These are phyloP conservation scores for Butyriboletus loyo DNA, from an alignment of 768 basidiomycete species.

Conservation along the genomic window DNA sequence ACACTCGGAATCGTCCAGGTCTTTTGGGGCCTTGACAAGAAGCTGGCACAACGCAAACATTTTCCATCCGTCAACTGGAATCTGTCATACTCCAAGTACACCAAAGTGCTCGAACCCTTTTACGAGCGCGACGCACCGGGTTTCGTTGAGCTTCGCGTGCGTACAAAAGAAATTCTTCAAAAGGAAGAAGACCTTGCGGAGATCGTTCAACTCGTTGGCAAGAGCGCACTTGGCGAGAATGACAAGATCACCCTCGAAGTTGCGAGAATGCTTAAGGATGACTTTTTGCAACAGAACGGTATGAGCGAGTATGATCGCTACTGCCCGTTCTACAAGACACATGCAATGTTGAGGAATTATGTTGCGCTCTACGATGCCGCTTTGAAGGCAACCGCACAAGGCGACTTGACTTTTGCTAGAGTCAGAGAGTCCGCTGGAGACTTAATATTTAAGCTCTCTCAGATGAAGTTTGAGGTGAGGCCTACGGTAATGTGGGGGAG, in stretches of 20 bases:
- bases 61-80: conserved; percentile 99
- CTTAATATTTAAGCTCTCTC: conserved; percentile 94
- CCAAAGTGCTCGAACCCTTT: conserved; percentile 87
- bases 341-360: conserved; percentile 92
- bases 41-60: conserved; percentile 96
- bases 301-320: conserved; percentile 97
- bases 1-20: conserved; percentile 99
- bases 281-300: conserved; percentile 97
- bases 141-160: conserved; percentile 90
- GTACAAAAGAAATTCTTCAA: conserved; percentile 95
- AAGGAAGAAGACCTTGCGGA: conserved; percentile 99
- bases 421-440: conserved; percentile 86
- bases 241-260: conserved; percentile 99
- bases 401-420: conserved; percentile 79
- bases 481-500: not conserved
- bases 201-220: conserved; percentile 99
- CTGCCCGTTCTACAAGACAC: conserved; percentile 99
- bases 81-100: conserved; percentile 98
- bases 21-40: conserved; percentile 99
- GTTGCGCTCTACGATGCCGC: conserved; percentile 94
- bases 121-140: conserved; percentile 90
- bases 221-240: conserved; percentile 92
- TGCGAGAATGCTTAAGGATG: conserved; percentile 95
- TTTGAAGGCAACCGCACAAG: conserved; percentile 76
- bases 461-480: conserved; percentile 97